Evolutionary conservation across 2,329 filamentous ascomycete genomes (phyloP).

Genomic region (Canariomyces notabilis): DNA sequence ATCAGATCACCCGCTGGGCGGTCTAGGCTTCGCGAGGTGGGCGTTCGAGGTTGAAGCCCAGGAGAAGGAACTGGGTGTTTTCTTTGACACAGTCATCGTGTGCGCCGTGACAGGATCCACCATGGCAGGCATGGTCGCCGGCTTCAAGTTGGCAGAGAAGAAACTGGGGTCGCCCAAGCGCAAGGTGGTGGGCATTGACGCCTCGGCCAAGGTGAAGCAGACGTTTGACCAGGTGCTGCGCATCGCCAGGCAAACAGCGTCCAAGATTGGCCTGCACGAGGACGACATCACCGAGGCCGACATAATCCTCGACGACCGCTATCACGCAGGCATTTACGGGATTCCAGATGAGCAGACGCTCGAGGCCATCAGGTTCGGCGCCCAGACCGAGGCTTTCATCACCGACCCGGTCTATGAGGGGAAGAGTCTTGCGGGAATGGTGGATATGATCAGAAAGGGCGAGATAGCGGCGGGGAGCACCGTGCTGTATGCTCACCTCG

Average conservation of each 20-base stretch:
- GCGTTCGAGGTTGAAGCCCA: constrained; percentile 63
- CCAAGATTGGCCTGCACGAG: constrained; percentile 55
- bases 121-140: constrained; percentile 66
- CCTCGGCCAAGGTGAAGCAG: constrained; percentile 53
- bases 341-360: constrained; percentile 61
- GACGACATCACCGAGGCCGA: constrained; percentile 58
- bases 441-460: constrained; percentile 59
- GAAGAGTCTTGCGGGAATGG: constrained; percentile 68
- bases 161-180: constrained; percentile 40
- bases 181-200: constrained; percentile 63
- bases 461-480: constrained; percentile 57
- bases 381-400: constrained; percentile 64
- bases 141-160: constrained; percentile 60
- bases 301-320: constrained; percentile 58
- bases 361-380: constrained; percentile 64
- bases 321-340: constrained; percentile 64
- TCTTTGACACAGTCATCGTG: constrained; percentile 64
- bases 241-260: constrained; percentile 60
- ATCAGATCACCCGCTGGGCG: constrained; percentile 64
- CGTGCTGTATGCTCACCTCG: constrained; percentile 66
- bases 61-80: constrained; percentile 55
- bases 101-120: constrained; percentile 69
- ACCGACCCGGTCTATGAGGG: constrained; percentile 74
- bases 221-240: constrained; percentile 61
- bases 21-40: constrained; percentile 66